phyloP scores from a whole-genome alignment of 768 basidiomycete genomes.

The Hygrophoropsis aurantiaca region DNA sequence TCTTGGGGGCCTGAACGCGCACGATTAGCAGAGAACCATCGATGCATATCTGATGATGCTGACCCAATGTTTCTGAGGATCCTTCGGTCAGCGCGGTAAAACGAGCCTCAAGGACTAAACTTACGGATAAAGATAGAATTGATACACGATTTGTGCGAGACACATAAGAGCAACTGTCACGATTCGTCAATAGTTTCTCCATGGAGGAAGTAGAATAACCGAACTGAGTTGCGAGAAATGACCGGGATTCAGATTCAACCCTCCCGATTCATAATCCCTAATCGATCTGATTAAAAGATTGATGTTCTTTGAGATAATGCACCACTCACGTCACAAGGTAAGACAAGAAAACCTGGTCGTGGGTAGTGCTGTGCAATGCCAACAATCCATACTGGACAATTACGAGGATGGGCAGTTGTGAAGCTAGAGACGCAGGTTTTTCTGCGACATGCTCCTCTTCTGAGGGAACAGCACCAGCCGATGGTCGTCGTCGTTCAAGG shows the following conservation, averaged over 20 bases:
- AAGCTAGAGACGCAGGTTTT: slow-evolving; percentile 64
- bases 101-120: slow-evolving; percentile 24
- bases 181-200: slow-evolving; percentile 10
- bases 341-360: slow-evolving; percentile 89
- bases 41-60: background rate
- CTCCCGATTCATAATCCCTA: slow-evolving; percentile 83
- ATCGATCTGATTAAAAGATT: background rate
- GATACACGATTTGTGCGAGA: slow-evolving; percentile 89
- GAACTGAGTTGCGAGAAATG: slow-evolving; percentile 90
- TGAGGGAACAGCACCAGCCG: slow-evolving; percentile 20
- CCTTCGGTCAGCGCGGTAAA: background rate
- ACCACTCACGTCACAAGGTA: slow-evolving; percentile 64
- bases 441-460: slow-evolving; percentile 42
- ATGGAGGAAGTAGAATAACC: slow-evolving; percentile 18
- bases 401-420: slow-evolving; percentile 77
- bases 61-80: slow-evolving; percentile 62
- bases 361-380: slow-evolving; percentile 85
- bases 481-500: slow-evolving; percentile 43
- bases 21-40: slow-evolving; percentile 6
- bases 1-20: slow-evolving; percentile 61
- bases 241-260: slow-evolving; percentile 85
- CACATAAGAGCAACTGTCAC: slow-evolving; percentile 87
- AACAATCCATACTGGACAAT: slow-evolving; percentile 90
- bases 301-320: slow-evolving; percentile 1
- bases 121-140: slow-evolving; percentile 88